Conservation (phyloP, 2,329 filamentous ascomycete species). For the Cryoendolithus antarcticus region DNA sequence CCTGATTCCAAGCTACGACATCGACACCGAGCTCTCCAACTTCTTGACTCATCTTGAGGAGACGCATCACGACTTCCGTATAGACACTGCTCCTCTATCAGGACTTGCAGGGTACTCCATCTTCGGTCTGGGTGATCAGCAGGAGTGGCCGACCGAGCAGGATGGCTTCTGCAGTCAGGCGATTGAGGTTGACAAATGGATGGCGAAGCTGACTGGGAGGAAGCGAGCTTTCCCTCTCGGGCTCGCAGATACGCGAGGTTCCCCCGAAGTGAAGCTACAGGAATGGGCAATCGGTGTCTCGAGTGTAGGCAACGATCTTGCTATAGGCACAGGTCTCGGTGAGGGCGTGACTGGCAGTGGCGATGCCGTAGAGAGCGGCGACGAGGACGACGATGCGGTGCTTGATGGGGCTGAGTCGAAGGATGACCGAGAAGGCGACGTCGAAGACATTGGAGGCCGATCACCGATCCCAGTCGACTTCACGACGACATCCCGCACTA, state of each 20-base stretch:
- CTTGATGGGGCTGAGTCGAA: conserved; percentile 41
- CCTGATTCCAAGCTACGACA: conserved; percentile 83
- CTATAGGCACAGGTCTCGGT: conserved; percentile 42
- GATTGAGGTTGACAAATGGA: conserved; percentile 82
- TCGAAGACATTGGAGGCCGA: conserved; percentile 65
- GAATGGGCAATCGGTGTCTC: conserved; percentile 71
- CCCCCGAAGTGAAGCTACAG: conserved; percentile 52
- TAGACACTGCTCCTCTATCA: conserved; percentile 75
- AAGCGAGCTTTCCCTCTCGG: conserved; percentile 84
- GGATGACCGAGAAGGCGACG: conserved; percentile 34
- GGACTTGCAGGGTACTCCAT: conserved; percentile 75
- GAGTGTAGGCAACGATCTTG: conserved; percentile 53
- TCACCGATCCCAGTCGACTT: conserved; percentile 71
- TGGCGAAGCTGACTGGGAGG: conserved; percentile 81
- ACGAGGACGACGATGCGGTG: conserved; percentile 52
- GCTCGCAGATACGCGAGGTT: conserved; percentile 64
- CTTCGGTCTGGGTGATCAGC: conserved; percentile 83
- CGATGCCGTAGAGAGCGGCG: conserved; percentile 72
- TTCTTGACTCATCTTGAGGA: conserved; percentile 81
- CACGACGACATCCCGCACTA: conserved; percentile 52
- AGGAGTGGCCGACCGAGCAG: conserved; percentile 82
- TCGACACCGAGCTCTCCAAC: conserved; percentile 79
- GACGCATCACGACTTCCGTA: conserved; percentile 92
- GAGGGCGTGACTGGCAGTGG: conserved; percentile 68
- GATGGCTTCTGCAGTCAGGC: conserved; percentile 92